Evolutionary conservation across 805 yeast species (phyloP).

Genomic region (Hanseniaspora lindneri): DNA sequence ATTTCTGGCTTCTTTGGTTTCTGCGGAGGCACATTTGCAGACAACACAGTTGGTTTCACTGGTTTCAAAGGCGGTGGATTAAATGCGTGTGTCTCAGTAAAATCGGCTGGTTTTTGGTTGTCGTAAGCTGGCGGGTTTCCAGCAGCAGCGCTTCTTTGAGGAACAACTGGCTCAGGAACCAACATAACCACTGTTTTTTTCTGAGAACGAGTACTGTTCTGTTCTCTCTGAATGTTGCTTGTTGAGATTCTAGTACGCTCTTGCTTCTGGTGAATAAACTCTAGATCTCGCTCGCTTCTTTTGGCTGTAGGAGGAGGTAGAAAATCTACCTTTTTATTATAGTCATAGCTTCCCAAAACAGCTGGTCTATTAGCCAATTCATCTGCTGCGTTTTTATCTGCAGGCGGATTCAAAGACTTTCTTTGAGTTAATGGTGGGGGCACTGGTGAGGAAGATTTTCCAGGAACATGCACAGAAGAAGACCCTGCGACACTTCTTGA

Average conservation of each 20-base stretch:
- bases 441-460: too few species aligned
- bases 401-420: too few species aligned
- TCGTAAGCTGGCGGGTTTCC: neutral
- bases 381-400: too few species aligned
- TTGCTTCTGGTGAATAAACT: conserved; percentile 3
- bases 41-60: neutral
- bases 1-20: conserved; percentile 4
- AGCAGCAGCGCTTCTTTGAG: neutral
- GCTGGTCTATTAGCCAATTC: too few species aligned
- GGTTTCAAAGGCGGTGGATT: conserved; percentile 13
- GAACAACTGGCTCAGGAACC: neutral
- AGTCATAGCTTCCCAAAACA: conserved; percentile 29
- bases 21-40: neutral
- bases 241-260: conserved; percentile 5
- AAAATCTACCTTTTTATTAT: conserved; percentile 28
- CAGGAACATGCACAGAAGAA: too few species aligned
- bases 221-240: neutral
- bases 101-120: too few species aligned
- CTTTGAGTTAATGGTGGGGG: too few species aligned
- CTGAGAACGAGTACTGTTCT: neutral
- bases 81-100: too few species aligned
- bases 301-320: conserved; percentile 34
- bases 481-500: too few species aligned
- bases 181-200: neutral
- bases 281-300: conserved; percentile 16